Evolutionary conservation across 2,329 filamentous ascomycete genomes (phyloP).

Genomic region (Aspergillus sp.): DNA sequence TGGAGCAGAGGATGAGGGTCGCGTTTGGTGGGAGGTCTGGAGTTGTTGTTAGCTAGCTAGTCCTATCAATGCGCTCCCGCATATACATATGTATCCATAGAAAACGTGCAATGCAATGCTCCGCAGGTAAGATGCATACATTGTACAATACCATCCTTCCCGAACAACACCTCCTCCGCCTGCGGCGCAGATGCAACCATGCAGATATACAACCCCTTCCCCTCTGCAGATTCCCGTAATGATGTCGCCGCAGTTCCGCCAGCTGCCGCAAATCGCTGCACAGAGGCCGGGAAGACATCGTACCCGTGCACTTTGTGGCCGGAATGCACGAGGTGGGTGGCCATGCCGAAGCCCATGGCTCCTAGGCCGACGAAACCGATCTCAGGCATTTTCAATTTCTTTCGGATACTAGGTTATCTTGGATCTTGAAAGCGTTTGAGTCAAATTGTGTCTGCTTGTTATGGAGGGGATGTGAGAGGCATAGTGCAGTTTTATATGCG

Average conservation of each 20-base stretch:
- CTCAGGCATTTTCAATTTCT: constrained; percentile 31
- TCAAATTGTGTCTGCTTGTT: neutral
- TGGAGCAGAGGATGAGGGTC: constrained; percentile 60
- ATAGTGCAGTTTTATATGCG: too few relatives aligned
- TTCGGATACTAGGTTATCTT: neutral
- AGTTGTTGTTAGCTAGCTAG: constrained; percentile 7
- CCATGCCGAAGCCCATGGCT: constrained; percentile 78
- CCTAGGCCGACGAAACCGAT: constrained; percentile 67
- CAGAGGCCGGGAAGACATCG: constrained; percentile 60
- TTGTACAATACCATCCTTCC: constrained; percentile 43
- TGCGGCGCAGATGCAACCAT: constrained; percentile 71
- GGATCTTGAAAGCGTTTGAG: neutral
- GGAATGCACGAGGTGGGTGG: constrained; percentile 59
- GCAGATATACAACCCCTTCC: constrained; percentile 55
- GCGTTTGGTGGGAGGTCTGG: constrained; percentile 48
- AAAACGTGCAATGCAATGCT: constrained; percentile 41
- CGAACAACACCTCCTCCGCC: constrained; percentile 58
- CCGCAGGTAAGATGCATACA: constrained; percentile 46
- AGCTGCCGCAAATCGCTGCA: constrained; percentile 56
- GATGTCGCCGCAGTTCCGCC: constrained; percentile 54
- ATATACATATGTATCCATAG: constrained; percentile 2
- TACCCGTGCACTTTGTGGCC: constrained; percentile 63
- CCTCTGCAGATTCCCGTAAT: constrained; percentile 53
- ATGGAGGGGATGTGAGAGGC: too few relatives aligned
- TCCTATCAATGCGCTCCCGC: neutral